These are phyloP conservation scores for Scytalidium sp. DNA, from an alignment of 2,329 filamentous ascomycete genomes.

Conservation along the genomic window DNA sequence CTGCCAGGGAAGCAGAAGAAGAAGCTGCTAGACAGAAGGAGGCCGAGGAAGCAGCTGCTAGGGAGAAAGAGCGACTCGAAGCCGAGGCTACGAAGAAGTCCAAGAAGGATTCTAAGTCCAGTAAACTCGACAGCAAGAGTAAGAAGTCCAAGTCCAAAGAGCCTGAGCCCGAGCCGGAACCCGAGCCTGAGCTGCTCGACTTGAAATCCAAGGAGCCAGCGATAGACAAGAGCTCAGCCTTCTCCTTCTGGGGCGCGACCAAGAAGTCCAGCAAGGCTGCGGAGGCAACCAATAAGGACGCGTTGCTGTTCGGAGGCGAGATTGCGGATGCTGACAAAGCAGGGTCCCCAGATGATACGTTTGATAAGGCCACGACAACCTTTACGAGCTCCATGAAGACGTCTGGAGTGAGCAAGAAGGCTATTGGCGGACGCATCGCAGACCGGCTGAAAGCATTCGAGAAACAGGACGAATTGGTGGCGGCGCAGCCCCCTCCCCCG, in stretches of 20 bases:
- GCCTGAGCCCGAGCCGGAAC: constrained; percentile 18
- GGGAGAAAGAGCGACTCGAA: constrained; percentile 19
- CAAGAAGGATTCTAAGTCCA: constrained; percentile 36
- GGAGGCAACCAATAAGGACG: constrained; percentile 33
- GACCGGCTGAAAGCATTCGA: constrained; percentile 58
- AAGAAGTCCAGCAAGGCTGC: constrained; percentile 37
- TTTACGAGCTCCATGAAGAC: constrained; percentile 39
- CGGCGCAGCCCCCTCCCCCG: constrained; percentile 17
- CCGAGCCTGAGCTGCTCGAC: constrained; percentile 14
- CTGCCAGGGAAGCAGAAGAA: constrained; percentile 36
- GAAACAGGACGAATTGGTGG: constrained; percentile 31
- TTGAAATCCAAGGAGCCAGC: constrained; percentile 33
- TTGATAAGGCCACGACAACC: constrained; percentile 38
- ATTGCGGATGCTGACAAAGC: constrained; percentile 50
- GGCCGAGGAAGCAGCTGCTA: constrained; percentile 37
- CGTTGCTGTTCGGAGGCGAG: constrained; percentile 34
- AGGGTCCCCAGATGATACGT: constrained; percentile 42
- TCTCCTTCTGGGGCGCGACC: constrained; percentile 55
- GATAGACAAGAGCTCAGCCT: constrained; percentile 32
- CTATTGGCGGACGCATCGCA: constrained; percentile 49
- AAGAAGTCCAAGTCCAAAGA: constrained; percentile 17
- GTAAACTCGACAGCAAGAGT: constrained; percentile 36
- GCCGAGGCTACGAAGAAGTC: constrained; percentile 34
- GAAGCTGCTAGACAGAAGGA: constrained; percentile 30
- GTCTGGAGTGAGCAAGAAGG: constrained; percentile 39